A percentile compares a stretch with the other conserved stretches of the same genome.
These are phyloP conservation scores for Pyrenophora graminea DNA, from an alignment of 2,329 filamentous ascomycete genomes.

Conservation along the genomic window DNA sequence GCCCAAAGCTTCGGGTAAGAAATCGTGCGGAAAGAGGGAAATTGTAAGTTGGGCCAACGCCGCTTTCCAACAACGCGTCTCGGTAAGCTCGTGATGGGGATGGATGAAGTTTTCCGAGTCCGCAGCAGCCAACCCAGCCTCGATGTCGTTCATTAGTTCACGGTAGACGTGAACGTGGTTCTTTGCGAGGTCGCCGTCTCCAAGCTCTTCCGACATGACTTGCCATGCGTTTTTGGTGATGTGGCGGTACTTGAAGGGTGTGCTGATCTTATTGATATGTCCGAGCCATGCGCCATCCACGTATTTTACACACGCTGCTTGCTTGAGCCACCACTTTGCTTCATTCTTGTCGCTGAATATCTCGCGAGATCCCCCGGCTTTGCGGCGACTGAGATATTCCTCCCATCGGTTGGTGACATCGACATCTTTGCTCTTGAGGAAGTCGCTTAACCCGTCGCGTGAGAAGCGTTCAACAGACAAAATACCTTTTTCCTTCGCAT, in stretches of 20 bases:
- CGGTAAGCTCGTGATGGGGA: constrained; percentile 28
- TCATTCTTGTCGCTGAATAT: constrained; percentile 43
- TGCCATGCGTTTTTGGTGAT: constrained; percentile 54
- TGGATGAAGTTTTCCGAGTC: constrained; percentile 38
- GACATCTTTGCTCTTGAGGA: constrained; percentile 41
- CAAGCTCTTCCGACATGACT: constrained; percentile 57
- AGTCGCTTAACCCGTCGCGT: constrained; percentile 24
- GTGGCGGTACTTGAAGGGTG: constrained; percentile 47
- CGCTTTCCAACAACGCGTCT: constrained; percentile 48
- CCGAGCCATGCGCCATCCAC: constrained; percentile 58
- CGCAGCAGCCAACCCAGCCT: constrained; percentile 38
- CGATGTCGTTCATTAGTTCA: constrained; percentile 40
- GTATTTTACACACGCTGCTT: constrained; percentile 51
- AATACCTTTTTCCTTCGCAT: constrained; percentile 28
- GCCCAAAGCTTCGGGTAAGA: constrained; percentile 57
- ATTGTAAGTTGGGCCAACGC: constrained; percentile 53
- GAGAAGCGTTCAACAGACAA: constrained; percentile 41
- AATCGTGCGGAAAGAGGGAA: constrained; percentile 55
- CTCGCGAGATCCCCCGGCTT: constrained; percentile 42
- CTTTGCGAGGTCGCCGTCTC: constrained; percentile 53
- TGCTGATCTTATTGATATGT: constrained; percentile 52
- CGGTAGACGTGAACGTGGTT: constrained; percentile 51
- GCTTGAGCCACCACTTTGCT: constrained; percentile 49
- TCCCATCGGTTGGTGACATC: constrained; percentile 40
- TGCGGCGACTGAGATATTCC: constrained; percentile 43